Conservation (phyloP, 306 rosid genomes). For the Prosopis cineraria region DNA sequence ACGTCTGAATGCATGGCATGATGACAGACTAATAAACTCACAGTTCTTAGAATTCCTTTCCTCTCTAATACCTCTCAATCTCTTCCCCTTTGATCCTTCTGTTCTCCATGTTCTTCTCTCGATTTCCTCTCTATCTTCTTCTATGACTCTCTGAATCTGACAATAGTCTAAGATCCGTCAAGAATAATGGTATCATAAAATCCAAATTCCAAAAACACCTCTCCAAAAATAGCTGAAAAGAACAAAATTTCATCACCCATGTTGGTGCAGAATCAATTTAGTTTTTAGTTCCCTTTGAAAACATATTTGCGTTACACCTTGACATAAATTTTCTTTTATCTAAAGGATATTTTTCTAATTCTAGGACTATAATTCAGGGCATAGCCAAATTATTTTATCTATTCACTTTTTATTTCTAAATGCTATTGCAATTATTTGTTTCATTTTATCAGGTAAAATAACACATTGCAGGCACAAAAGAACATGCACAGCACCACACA, state of each 20-base stretch:
- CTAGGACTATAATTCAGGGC: conserved; percentile 3
- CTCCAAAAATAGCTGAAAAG: conserved; percentile 6
- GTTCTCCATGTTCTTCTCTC: too few species aligned
- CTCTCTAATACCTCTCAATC: too few species aligned
- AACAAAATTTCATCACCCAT: conserved; percentile 8
- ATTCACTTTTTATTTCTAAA: conserved; percentile 14
- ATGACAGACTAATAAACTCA: too few species aligned
- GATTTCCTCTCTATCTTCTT: too few species aligned
- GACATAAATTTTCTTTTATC: conserved; percentile 7
- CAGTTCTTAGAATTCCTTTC: too few species aligned
- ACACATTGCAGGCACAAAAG: neutral
- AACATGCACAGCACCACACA: neutral
- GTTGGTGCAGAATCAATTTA: conserved; percentile 3
- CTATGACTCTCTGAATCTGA: too few species aligned
- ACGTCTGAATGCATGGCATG: too few species aligned
- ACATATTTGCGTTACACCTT: conserved; percentile 5
- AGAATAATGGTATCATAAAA: neutral
- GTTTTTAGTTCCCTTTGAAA: conserved; percentile 1
- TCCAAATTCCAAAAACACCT: neutral
- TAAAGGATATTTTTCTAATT: neutral
- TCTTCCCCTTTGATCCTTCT: too few species aligned
- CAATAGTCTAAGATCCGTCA: too few species aligned
- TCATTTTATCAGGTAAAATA: conserved; percentile 15
- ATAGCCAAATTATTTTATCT: conserved; percentile 25
- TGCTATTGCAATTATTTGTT: conserved; percentile 6